Evolutionary conservation across 805 yeast genomes (phyloP).

Genomic region (Wickerhamiella alocasiicola): DNA sequence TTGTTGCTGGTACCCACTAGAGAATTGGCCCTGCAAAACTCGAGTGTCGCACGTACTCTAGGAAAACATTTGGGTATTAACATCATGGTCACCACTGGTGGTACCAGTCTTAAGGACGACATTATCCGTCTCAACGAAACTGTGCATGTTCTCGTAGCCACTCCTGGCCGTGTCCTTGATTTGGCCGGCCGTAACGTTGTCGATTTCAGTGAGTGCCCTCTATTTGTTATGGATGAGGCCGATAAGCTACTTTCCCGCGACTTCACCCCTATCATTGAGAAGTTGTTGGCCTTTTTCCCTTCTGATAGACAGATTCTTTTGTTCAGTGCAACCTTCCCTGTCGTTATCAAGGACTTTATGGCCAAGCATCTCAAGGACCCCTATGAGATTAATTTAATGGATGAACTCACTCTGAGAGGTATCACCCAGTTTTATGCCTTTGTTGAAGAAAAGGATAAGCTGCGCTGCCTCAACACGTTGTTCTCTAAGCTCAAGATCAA

Average conservation of each 20-base stretch:
- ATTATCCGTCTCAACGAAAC: conserved; percentile 84
- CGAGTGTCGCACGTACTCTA: conserved; percentile 90
- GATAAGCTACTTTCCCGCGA: conserved; percentile 91
- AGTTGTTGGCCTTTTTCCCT: conserved; percentile 73
- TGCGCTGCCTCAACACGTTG: conserved; percentile 89
- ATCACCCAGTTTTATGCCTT: conserved; percentile 97
- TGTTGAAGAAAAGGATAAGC: conserved; percentile 90
- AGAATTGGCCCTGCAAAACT: conserved; percentile 93
- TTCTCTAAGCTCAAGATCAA: conserved; percentile 90
- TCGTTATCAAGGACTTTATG: conserved; percentile 86
- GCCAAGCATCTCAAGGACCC: conserved; percentile 81
- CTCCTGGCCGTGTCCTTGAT: conserved; percentile 95
- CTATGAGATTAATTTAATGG: conserved; percentile 93
- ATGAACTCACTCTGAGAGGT: conserved; percentile 90
- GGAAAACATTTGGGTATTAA: conserved; percentile 87
- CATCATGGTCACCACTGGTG: conserved; percentile 98
- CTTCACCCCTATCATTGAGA: conserved; percentile 76
- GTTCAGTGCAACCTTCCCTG: conserved; percentile 93
- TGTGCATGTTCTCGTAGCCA: conserved; percentile 90
- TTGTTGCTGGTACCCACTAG: conserved; percentile 92
- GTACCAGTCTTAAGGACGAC: conserved; percentile 88
- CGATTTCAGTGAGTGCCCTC: conserved; percentile 71
- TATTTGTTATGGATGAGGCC: conserved; percentile 97
- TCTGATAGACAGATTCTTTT: conserved; percentile 67
- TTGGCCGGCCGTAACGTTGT: conserved; percentile 81